Evolutionary conservation across 345 rosid genomes (phyloP).

Genomic region (Linum lewisii): DNA sequence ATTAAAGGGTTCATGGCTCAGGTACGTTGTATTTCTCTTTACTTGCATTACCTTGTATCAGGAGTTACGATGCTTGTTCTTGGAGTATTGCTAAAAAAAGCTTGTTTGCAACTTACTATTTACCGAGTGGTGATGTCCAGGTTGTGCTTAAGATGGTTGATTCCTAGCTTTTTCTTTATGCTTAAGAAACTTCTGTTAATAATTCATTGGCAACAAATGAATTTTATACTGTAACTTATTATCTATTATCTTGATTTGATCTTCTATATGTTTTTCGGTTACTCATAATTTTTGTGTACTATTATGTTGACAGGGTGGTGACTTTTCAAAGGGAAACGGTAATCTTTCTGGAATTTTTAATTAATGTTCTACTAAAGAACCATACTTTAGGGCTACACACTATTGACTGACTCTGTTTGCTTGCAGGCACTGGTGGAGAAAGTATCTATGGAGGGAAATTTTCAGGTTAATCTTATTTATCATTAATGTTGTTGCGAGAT

Average conservation of each 20-base stretch:
- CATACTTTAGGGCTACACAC: slow-evolving; percentile 35
- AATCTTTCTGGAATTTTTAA: slow-evolving; percentile 26
- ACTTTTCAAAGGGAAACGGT: slow-evolving; percentile 74
- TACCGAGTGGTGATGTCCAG: no score
- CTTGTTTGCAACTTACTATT: no score
- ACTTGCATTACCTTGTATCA: neutral
- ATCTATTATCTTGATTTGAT: no score
- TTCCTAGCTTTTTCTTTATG: no score
- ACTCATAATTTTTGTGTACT: slow-evolving; percentile 1
- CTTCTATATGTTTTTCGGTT: neutral
- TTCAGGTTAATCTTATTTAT: slow-evolving; percentile 43
- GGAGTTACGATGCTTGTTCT: slow-evolving; percentile 1
- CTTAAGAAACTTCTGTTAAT: no score
- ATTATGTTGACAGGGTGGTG: slow-evolving; percentile 73
- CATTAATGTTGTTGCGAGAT: neutral
- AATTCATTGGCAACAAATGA: no score
- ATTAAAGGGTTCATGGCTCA: slow-evolving; percentile 97
- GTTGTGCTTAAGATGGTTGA: no score
- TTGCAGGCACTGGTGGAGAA: slow-evolving; percentile 99
- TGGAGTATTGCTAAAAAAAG: neutral
- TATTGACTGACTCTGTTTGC: slow-evolving; percentile 49
- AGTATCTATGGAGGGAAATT: slow-evolving; percentile 95
- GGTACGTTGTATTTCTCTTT: slow-evolving; percentile 32
- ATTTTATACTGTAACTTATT: no score
- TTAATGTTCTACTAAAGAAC: slow-evolving; percentile 15